Percentiles rank a stretch among this genome's conserved stretches.
phyloP scores from a whole-genome alignment of 2,329 filamentous ascomycete species.

The Septoria petroselini region DNA sequence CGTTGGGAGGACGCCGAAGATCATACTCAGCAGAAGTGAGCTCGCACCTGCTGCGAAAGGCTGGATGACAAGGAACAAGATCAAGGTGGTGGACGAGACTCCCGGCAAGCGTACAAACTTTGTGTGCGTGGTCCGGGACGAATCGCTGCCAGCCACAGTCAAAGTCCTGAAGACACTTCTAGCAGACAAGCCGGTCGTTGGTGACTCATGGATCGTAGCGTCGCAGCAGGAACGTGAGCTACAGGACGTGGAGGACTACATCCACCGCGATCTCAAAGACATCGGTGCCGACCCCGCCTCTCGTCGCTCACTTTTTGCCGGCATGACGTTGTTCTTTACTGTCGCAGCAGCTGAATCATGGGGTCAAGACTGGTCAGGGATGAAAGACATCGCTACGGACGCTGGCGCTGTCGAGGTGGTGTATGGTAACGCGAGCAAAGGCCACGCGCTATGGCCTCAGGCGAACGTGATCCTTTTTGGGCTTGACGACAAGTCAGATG shows the following conservation, averaged over 20 bases:
- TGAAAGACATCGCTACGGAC: constrained; percentile 40
- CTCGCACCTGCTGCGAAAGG: constrained; percentile 22
- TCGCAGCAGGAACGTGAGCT: constrained; percentile 37
- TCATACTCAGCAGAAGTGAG: constrained; percentile 27
- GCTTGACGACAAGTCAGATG: constrained; percentile 36
- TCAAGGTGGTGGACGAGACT: constrained; percentile 34
- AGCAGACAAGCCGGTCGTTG: constrained; percentile 46
- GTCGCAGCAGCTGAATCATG: constrained; percentile 36
- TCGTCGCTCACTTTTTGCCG: constrained; percentile 48
- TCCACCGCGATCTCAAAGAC: constrained; percentile 19
- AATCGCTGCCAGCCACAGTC: constrained; percentile 42
- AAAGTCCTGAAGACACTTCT: constrained; percentile 48
- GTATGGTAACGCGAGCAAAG: constrained; percentile 23
- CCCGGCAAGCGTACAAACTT: constrained; percentile 35
- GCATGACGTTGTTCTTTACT: constrained; percentile 51
- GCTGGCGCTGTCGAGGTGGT: constrained; percentile 40
- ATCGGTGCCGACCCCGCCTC: constrained; percentile 29
- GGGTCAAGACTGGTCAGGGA: constrained; percentile 40
- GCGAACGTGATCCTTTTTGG: constrained; percentile 42
- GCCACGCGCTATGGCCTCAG: constrained; percentile 23
- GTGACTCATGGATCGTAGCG: constrained; percentile 47
- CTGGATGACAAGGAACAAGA: constrained; percentile 39
- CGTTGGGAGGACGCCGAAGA: constrained; percentile 18
- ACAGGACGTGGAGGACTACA: constrained; percentile 8
- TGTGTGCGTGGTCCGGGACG: constrained; percentile 40